Base-by-base conservation (phyloP, 495 filamentous ascomycete genomes). In the Rusavskia elegans region DNA sequence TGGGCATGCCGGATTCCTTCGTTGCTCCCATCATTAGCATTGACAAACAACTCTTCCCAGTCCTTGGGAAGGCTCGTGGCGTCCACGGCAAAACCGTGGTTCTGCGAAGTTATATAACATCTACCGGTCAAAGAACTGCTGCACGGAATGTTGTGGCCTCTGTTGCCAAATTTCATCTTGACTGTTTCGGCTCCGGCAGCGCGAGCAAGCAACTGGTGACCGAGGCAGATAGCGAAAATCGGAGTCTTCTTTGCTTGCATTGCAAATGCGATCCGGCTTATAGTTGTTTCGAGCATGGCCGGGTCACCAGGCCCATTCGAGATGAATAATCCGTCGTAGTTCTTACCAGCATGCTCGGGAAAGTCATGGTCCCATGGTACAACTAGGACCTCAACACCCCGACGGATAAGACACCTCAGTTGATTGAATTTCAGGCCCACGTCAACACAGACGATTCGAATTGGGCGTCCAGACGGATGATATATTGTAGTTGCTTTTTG, bases 91-190 rank as follows among this genome's bases (percentile, higher is more conserved):
- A 80, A 98, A 63, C 92, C 92, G 45, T 65, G 63, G 63, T 98
- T 98, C 66, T 98, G 92, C 3, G 92, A 97, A 20, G 92, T 98
- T 63, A 98, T 98, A 67, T 97, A 88, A 64, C 92, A 98, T 66
- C 87, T 85, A 49, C 92, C 93, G 37, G 89, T 89, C 54, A 95
- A 68, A 75, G 89, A 78, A 66, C 85, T 94, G 21, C 89, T 97
- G 72, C 92, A 96, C 25, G 92, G 92, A 62, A 98, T 96, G 64
- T 98, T 98, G 73, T 95, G 89, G 36, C 93, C 92, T 60, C 92
- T 85, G 68, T 98, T 98, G 68, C 92, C 92, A 61, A 96, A 98
- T 73, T 95, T 95, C 86, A 98, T 94, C 71, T 98, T 98, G 53
- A 71, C 62, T 2, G 92, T 98, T 29, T 78, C 75, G 35, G 90